Evolutionary conservation across 352 stramenopile genomes (phyloP), one percentile per base, ranked within the genome.

Genomic region (Pythium monospermum): DNA sequence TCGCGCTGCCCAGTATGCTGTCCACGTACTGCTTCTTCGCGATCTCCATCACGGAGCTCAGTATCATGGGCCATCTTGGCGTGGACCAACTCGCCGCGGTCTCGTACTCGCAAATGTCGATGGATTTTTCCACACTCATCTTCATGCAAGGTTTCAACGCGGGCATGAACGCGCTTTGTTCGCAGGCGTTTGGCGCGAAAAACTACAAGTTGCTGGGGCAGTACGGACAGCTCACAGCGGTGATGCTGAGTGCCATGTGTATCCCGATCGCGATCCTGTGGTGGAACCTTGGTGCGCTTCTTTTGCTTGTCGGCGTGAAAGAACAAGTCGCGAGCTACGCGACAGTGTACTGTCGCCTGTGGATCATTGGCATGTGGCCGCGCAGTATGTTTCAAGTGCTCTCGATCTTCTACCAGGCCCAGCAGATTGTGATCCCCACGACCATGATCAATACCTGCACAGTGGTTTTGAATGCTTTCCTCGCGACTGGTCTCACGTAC

Each of bases 91-190:
- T 95, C 39, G 83, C 84, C n/a, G 80, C 78, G 36, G 75, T 87
- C 15, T 65, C 84, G 22, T 88, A 89, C 60, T 72, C 84, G 43
- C 79, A 87, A 49, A 83, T 92, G 66, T 74, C 79, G 25, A 69
- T 91, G 41, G 77, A 91, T 43, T 73, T 93, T 32, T 81, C 73
- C 10, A 85, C 78, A 37, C 71, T 88, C 27, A 63, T 92, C 19
- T 82, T 87, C 53, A 88, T 87, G 73, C 81, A 90, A 48, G 73
- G 82, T 35, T 86, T 92, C 47, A 88, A 87, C 49, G 64, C 77
- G 39, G 81, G 81, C 23, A 78, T 92, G 56, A 94, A 89, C 55
- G 61, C 78, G 40, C 73, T 95, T 18, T 88, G 71, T 55, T 90
- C 80, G 38, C 85, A 95, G 50, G 85, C 85, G 19, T 90, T 92